A percentile compares a stretch with the other conserved stretches of the same genome.
These are phyloP conservation scores for Penstemon barbatus DNA, from an alignment of 257 asterid species.

Conservation along the genomic window DNA sequence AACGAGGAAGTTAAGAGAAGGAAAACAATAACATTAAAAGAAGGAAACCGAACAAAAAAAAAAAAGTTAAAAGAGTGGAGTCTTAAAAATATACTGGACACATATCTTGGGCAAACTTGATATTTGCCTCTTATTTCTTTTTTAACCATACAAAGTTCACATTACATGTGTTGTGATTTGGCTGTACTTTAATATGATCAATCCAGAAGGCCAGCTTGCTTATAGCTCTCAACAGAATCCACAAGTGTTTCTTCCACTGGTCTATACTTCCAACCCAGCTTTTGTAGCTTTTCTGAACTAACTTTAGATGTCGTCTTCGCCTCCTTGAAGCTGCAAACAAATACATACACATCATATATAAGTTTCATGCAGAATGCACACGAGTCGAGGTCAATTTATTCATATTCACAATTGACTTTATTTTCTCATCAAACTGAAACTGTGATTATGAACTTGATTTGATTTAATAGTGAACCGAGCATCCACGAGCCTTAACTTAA, in stretches of 20 bases:
- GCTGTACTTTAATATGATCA: conserved; percentile 4
- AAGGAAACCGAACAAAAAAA: too few species aligned
- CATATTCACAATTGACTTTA: background rate
- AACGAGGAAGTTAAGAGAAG: too few species aligned
- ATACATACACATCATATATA: background rate
- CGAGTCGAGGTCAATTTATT: background rate
- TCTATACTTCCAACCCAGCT: conserved; percentile 68
- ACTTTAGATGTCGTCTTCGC: conserved; percentile 16
- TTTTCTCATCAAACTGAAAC: background rate
- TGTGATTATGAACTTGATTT: background rate
- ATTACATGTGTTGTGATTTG: background rate
- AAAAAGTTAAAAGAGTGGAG: too few species aligned
- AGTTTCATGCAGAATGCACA: background rate
- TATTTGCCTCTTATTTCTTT: too few species aligned
- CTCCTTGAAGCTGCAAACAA: conserved; percentile 51
- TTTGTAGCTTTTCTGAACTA: conserved; percentile 60
- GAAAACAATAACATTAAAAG: too few species aligned
- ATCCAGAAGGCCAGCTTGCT: conserved; percentile 45
- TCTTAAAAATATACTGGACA: too few species aligned
- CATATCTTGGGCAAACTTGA: too few species aligned
- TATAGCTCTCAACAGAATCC: conserved; percentile 69
- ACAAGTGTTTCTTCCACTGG: conserved; percentile 58
- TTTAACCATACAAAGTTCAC: background rate
- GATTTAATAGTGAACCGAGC: too few species aligned
- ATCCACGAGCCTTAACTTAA: too few species aligned